Percentiles rank a stretch among this genome's conserved stretches.
Evolutionary conservation across 2,329 filamentous ascomycete genomes (phyloP).

Genomic region (Zymoseptoria brevis): DNA sequence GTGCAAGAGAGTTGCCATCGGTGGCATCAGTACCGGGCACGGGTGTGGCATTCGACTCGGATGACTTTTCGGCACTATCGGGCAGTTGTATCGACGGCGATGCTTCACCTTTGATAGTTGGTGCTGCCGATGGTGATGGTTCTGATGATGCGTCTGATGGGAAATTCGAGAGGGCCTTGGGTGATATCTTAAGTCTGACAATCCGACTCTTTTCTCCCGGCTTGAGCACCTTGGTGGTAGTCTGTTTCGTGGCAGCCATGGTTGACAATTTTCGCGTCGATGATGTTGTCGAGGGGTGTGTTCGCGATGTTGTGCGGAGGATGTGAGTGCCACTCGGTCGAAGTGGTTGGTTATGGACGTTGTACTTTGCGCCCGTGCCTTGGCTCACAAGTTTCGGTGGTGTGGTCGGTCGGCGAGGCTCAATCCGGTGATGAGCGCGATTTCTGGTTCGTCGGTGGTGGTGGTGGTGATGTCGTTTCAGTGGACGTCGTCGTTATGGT

Average conservation of each 20-base stretch:
- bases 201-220: constrained; percentile 24
- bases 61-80: constrained; percentile 32
- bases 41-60: constrained; percentile 37
- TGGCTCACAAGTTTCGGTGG: background rate
- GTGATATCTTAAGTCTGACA: constrained; percentile 22
- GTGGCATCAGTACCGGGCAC: constrained; percentile 30
- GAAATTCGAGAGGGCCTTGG: constrained; percentile 22
- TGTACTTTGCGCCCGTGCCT: background rate
- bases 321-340: background rate
- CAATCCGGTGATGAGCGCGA: too few relatives aligned
- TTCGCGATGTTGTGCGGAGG: background rate
- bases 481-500: too few relatives aligned
- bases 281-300: constrained; percentile 2
- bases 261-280: constrained; percentile 9
- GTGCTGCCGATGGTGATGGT: constrained; percentile 11
- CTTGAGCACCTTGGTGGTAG: constrained; percentile 18
- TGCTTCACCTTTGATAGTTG: constrained; percentile 29
- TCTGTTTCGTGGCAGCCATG: constrained; percentile 20
- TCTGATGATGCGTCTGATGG: constrained; percentile 27
- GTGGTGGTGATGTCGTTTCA: too few relatives aligned
- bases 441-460: too few relatives aligned
- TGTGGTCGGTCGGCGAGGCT: background rate
- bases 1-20: constrained; percentile 35
- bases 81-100: constrained; percentile 28
- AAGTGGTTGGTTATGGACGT: background rate